Conservation (phyloP, 2,329 filamentous ascomycete genomes). For the Exserohilum rostratum region DNA sequence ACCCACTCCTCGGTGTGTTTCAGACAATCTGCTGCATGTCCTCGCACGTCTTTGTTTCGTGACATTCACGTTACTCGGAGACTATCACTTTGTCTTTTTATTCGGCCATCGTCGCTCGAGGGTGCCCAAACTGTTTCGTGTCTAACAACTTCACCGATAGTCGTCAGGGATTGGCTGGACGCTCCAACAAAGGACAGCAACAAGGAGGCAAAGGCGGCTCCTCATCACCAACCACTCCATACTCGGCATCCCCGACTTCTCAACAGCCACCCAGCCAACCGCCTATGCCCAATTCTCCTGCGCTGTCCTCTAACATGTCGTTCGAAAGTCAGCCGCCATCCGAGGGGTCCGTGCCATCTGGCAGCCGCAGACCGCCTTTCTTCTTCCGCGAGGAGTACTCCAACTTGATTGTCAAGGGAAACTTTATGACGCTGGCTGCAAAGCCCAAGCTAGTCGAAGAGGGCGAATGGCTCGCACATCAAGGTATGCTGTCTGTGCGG, state of each 20-base stretch:
- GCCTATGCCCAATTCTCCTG: conserved; percentile 45
- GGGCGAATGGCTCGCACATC: conserved; percentile 94
- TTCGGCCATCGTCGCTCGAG: conserved; percentile 8
- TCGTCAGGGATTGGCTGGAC: conserved; percentile 52
- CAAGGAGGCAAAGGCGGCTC: conserved; percentile 44
- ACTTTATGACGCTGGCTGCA: conserved; percentile 94
- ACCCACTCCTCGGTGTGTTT: conserved; percentile 35
- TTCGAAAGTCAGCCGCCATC: conserved; percentile 64
- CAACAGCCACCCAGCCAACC: conserved; percentile 42
- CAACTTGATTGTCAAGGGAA: conserved; percentile 91
- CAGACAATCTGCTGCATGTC: conserved; percentile 32
- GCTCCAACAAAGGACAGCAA: conserved; percentile 50
- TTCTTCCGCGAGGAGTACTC: conserved; percentile 79
- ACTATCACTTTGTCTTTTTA: conserved; percentile 1
- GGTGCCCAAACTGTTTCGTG: conserved; percentile 17
- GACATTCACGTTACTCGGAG: conserved; percentile 18
- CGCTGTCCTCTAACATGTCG: conserved; percentile 60
- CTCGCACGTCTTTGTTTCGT: conserved; percentile 30
- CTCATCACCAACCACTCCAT: conserved; percentile 45
- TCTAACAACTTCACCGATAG: conserved; percentile 37
- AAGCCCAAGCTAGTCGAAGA: conserved; percentile 92
- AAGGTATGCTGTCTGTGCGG: conserved; percentile 64
- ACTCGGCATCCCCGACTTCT: conserved; percentile 44
- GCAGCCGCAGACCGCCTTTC: conserved; percentile 71
- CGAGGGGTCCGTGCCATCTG: conserved; percentile 43